A percentile compares a stretch with the other conserved stretches of the same genome.
Evolutionary conservation across 192 early-diverging fungal species (phyloP).

Genomic region (Mycoemilia scoparia): DNA sequence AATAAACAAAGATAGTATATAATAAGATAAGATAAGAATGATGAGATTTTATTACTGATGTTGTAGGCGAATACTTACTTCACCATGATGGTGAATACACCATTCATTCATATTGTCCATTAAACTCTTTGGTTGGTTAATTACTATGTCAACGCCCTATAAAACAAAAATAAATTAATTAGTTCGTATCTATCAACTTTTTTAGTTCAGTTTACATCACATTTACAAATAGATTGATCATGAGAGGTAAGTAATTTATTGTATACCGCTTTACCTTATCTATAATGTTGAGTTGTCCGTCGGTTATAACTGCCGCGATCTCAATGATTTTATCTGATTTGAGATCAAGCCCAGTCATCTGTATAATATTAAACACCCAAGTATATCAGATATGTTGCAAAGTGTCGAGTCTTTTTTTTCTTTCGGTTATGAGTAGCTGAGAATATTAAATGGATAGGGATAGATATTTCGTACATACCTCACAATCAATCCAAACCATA

Average conservation of each 20-base stretch:
- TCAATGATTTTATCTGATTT: conserved; percentile 68
- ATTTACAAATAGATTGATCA: no score
- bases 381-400: no score
- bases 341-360: conserved; percentile 31
- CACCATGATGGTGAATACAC: conserved; percentile 72
- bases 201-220: no score
- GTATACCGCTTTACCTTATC: conserved; percentile 55
- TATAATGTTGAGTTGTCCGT: conserved; percentile 66
- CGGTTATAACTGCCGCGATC: conserved; percentile 76
- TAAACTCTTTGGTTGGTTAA: conserved; percentile 49
- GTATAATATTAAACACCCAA: conserved; percentile 7
- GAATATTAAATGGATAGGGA: no score
- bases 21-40: not conserved
- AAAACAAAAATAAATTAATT: not conserved
- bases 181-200: no score
- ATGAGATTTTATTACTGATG: not conserved
- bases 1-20: not conserved
- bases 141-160: conserved; percentile 48
- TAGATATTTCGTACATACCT: no score
- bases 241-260: no score
- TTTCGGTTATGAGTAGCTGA: no score
- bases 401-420: no score
- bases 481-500: no score
- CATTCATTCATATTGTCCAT: conserved; percentile 85
- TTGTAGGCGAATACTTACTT: conserved; percentile 35